Percentiles rank a stretch among this genome's conserved stretches.
Evolutionary conservation across 768 basidiomycete genomes (phyloP).

Genomic region (Erythrobasidium yunnanense): DNA sequence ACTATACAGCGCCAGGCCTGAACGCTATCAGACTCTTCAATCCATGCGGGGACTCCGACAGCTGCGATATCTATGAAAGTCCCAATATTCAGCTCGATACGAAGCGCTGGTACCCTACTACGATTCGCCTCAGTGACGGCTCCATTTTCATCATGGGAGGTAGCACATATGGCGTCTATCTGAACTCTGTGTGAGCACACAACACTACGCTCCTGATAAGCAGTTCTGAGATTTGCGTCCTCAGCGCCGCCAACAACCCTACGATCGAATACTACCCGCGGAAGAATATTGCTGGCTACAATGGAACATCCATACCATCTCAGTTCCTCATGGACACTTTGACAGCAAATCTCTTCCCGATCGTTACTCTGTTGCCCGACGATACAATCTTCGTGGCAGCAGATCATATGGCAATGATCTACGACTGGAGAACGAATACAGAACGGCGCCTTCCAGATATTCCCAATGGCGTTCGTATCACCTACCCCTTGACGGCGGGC

Average conservation of each 20-base stretch:
- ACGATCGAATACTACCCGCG: constrained; percentile 74
- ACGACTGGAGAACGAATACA: constrained; percentile 45
- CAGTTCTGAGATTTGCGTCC: not conserved
- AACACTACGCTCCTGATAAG: constrained; percentile 47
- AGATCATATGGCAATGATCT: constrained; percentile 46
- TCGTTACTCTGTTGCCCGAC: constrained; percentile 56
- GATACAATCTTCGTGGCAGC: constrained; percentile 40
- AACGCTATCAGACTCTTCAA: constrained; percentile 69
- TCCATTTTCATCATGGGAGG: constrained; percentile 58
- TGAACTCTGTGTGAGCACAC: constrained; percentile 49
- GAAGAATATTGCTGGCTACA: constrained; percentile 57
- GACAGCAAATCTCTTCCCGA: constrained; percentile 63
- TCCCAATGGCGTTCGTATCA: constrained; percentile 50
- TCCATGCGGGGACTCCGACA: constrained; percentile 59
- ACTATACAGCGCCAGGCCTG: constrained; percentile 48
- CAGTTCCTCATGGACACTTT: constrained; percentile 57
- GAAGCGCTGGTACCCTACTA: constrained; percentile 43
- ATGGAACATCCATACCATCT: constrained; percentile 46
- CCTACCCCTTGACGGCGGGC: constrained; percentile 77
- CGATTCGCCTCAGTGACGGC: constrained; percentile 57
- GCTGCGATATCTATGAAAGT: constrained; percentile 68
- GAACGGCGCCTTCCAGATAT: constrained; percentile 42
- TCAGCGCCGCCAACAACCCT: constrained; percentile 55
- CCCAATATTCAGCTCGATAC: constrained; percentile 61
- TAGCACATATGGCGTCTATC: constrained; percentile 54